Evolutionary conservation across 1,284 basidiomycete genomes (phyloP).

Genomic region (Trametes versicolor): DNA sequence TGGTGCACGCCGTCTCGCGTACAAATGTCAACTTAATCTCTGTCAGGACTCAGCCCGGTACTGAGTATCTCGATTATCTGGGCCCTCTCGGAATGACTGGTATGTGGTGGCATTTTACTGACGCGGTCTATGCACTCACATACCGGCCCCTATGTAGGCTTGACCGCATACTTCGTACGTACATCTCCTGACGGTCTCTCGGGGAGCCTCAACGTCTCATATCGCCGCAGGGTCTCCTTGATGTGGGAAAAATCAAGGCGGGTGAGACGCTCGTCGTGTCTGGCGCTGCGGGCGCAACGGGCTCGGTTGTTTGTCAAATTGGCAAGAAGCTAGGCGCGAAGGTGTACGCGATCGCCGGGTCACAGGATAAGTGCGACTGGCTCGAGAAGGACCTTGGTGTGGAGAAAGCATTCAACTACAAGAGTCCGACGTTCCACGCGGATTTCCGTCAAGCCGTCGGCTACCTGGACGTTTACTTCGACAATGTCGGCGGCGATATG

Average conservation of each 20-base stretch:
- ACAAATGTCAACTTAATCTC: constrained; percentile 33
- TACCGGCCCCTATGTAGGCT: constrained; percentile 51
- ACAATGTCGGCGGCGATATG: constrained; percentile 90
- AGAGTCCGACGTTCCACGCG: constrained; percentile 74
- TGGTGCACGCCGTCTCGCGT: constrained; percentile 14
- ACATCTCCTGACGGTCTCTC: neutral
- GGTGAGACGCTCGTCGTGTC: constrained; percentile 89
- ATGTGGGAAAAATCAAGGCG: constrained; percentile 80
- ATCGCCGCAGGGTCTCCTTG: constrained; percentile 75
- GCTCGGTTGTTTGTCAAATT: constrained; percentile 79
- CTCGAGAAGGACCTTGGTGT: constrained; percentile 84
- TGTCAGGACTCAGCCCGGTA: constrained; percentile 55
- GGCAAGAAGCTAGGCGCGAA: constrained; percentile 79
- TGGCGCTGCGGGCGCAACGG: constrained; percentile 91
- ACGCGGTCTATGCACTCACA: neutral
- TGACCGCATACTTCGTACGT: constrained; percentile 86
- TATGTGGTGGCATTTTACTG: constrained; percentile 39
- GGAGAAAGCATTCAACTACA: constrained; percentile 90
- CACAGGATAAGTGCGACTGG: constrained; percentile 85
- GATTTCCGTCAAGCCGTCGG: constrained; percentile 71
- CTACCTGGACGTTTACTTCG: constrained; percentile 85
- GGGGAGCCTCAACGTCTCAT: neutral
- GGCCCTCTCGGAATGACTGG: constrained; percentile 80
- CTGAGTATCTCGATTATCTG: constrained; percentile 74
- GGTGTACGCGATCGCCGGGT: constrained; percentile 87